phyloP scores from a whole-genome alignment of 2,329 filamentous ascomycete species.

The Phyllosticta citrichinensis region DNA sequence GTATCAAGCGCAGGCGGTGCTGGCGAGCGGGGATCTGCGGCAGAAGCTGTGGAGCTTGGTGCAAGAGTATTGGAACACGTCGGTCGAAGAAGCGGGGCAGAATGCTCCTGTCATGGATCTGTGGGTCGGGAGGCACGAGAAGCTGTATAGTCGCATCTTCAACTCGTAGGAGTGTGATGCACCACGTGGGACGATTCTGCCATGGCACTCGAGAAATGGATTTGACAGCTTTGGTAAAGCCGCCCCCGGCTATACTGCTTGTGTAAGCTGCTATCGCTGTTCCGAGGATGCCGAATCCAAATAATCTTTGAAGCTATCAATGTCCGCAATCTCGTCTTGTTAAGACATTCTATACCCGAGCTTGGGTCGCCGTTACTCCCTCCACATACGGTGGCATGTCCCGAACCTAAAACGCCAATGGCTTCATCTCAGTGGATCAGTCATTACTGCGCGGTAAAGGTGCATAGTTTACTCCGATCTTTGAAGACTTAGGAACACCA shows the following conservation, averaged over 20 bases:
- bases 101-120: slow-evolving; percentile 68
- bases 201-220: too few species aligned
- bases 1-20: slow-evolving; percentile 65
- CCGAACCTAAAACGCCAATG: not conserved
- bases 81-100: slow-evolving; percentile 60
- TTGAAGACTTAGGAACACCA: not conserved
- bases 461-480: not conserved
- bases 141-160: slow-evolving; percentile 77
- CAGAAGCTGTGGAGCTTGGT: slow-evolving; percentile 49
- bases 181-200: not conserved
- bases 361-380: too few species aligned
- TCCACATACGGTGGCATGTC: not conserved
- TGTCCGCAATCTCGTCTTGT: too few species aligned
- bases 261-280: too few species aligned
- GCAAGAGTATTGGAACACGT: slow-evolving; percentile 48
- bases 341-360: too few species aligned
- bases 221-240: too few species aligned
- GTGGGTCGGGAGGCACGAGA: slow-evolving; percentile 74
- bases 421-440: not conserved
- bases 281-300: too few species aligned
- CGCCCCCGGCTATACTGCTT: too few species aligned
- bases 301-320: too few species aligned
- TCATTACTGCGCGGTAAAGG: not conserved
- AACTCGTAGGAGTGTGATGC: slow-evolving; percentile 49
- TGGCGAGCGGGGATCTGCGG: slow-evolving; percentile 53